Conservation (phyloP, 768 basidiomycete species). For the Boletus patriciae region DNA sequence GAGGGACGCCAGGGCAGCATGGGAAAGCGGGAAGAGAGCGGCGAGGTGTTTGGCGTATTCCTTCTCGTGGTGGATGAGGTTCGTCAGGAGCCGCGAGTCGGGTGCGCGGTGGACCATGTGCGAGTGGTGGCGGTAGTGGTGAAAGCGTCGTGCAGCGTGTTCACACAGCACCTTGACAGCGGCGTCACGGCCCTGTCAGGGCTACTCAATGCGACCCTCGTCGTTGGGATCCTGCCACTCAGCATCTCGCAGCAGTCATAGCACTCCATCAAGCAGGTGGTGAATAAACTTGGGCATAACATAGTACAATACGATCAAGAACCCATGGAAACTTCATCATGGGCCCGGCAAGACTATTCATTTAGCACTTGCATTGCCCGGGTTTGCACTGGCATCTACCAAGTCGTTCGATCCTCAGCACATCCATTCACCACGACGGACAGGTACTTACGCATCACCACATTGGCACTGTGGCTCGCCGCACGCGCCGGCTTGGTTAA, state of each 20-base stretch:
- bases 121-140: neutral
- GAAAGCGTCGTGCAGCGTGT: neutral
- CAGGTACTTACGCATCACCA: constrained; percentile 12
- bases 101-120: constrained; percentile 68
- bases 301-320: too few species aligned
- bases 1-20: constrained; percentile 61
- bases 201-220: too few species aligned
- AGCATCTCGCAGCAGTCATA: too few species aligned
- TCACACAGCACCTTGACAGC: too few species aligned
- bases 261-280: too few species aligned
- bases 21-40: constrained; percentile 57
- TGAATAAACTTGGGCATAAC: too few species aligned
- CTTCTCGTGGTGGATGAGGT: constrained; percentile 69
- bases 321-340: neutral
- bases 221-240: too few species aligned
- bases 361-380: constrained; percentile 14
- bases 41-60: constrained; percentile 64
- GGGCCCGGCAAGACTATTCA: neutral
- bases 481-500: constrained; percentile 18
- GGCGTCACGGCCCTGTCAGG: too few species aligned
- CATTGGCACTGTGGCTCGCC: constrained; percentile 6
- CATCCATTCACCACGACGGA: neutral
- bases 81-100: constrained; percentile 69
- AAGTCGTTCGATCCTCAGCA: neutral
- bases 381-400: constrained; percentile 19